Base-by-base conservation (phyloP, 2,329 filamentous ascomycete genomes). In the Trichoderma sp. region DNA sequence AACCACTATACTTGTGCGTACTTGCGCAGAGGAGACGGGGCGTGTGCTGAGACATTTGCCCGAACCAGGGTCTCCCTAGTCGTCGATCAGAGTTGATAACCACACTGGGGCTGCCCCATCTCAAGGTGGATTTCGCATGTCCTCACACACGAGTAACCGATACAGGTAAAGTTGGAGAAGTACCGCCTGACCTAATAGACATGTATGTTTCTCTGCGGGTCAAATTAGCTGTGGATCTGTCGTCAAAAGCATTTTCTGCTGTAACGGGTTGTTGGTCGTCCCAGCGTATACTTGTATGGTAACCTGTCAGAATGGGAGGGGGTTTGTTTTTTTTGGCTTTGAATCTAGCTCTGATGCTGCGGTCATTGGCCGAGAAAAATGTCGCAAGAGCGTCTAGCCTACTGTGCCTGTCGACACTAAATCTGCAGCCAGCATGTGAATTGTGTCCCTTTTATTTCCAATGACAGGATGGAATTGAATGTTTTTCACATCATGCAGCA, bases 151-250 rank as follows among this genome's bases (percentile, higher is more conserved):
- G 18, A 21, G 46, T 49, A 49, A 10, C 39, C 39, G 7, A 21
- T 24, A 16, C 21, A 32, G 56, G 54, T 37, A 65, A 43, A 43
- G 39, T 43, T n/a, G 51, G 37, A 65, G 51, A 43, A 56, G 51
- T 65, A 58, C 54, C 63, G 63, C 63, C 63, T 59, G 63, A 66
- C 63, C 63, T 34, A 66, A 49, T 66, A 34, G 39, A 59, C 49
- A 59, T 66, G 63, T 66, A 58, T 18, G 52, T 28, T 49, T 43
- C 56, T 24, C 52, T 66, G 63, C 54, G 24, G 55, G 54, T 28
- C 63, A 66, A 51, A 59, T 66, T 37, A 66, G 54, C 52, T 58
- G 63, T 66, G 63, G 63, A 66, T 66, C 63, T 59, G 54, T 59
- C 34, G 37, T 46, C 54, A 26, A 46, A 66, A 59, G 34, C 54